Conservation (phyloP, 192 early-diverging fungal genomes). For the Coemansia sp. region DNA sequence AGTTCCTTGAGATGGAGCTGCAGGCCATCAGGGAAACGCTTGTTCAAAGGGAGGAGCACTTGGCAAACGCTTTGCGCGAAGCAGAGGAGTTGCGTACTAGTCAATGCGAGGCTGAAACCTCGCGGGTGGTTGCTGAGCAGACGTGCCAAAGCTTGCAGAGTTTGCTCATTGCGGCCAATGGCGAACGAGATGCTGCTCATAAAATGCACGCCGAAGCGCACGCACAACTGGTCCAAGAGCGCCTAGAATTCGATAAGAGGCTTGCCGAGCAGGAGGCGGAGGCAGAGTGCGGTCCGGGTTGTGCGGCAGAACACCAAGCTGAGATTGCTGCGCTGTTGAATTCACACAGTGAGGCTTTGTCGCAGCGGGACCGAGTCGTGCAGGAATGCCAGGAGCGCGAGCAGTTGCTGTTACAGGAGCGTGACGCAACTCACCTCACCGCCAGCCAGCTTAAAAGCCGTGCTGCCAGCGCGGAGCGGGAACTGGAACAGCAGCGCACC, state of each 20-base stretch:
- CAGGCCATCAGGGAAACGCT: slow-evolving; percentile 35
- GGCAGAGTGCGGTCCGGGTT: background rate
- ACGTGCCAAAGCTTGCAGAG: slow-evolving; percentile 2
- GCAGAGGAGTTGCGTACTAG: slow-evolving; percentile 17
- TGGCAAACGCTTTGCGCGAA: slow-evolving; percentile 25
- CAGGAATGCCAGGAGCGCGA: background rate
- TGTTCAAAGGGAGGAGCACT: slow-evolving; percentile 32
- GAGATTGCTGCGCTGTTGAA: slow-evolving; percentile 1
- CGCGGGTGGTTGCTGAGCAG: background rate
- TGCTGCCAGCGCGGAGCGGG: background rate
- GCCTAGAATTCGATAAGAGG: background rate
- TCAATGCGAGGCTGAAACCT: slow-evolving; percentile 5
- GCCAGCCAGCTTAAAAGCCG: background rate
- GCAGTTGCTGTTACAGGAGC: background rate
- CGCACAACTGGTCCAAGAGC: slow-evolving; percentile 7
- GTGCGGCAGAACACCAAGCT: background rate
- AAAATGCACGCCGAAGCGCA: background rate
- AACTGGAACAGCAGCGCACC: background rate
- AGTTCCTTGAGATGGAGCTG: slow-evolving; percentile 48
- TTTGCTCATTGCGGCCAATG: background rate
- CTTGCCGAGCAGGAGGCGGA: background rate
- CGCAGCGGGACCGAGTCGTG: no score
- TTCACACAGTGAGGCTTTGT: no score
- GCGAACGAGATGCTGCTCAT: background rate
- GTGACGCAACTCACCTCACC: no score